A percentile compares a stretch with the other conserved stretches of the same genome.
These are phyloP conservation scores for Raphanus raphanistrum DNA, from an alignment of 345 rosid species.

Conservation along the genomic window DNA sequence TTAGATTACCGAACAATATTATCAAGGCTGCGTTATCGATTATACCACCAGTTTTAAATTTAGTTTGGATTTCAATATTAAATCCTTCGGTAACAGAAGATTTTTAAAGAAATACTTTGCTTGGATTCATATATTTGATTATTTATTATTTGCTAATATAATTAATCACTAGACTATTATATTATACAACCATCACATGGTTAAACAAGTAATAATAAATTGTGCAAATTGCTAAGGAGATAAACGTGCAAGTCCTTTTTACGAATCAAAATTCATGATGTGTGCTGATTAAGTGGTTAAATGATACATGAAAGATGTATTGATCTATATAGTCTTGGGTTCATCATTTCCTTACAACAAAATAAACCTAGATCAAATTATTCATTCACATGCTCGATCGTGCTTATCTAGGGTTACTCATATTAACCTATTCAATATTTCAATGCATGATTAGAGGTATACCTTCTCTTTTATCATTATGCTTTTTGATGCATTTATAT, in stretches of 20 bases:
- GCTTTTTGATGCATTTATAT: constrained; percentile 10
- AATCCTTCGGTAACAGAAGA: neutral
- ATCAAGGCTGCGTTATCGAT: neutral
- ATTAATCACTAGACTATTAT: neutral
- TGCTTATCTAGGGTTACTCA: constrained; percentile 34
- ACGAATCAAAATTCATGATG: constrained; percentile 24
- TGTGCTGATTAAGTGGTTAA: neutral
- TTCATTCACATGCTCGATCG: constrained; percentile 34
- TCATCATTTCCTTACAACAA: constrained; percentile 27
- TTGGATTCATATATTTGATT: neutral
- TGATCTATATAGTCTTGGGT: constrained; percentile 15
- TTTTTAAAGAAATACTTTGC: neutral
- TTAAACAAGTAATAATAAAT: neutral
- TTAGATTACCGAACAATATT: neutral
- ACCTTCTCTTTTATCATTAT: constrained; percentile 23
- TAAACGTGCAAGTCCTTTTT: constrained; percentile 21
- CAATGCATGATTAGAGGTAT: constrained; percentile 16
- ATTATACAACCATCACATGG: neutral
- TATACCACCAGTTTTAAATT: neutral
- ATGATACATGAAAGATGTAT: constrained; percentile 6
- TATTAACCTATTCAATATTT: neutral
- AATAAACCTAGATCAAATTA: constrained; percentile 33
- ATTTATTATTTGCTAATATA: neutral
- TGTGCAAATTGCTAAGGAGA: neutral
- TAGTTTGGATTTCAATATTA: neutral